Evolutionary conservation across 352 stramenopile species (phyloP).

Genomic region (Phytopythium vexans): DNA sequence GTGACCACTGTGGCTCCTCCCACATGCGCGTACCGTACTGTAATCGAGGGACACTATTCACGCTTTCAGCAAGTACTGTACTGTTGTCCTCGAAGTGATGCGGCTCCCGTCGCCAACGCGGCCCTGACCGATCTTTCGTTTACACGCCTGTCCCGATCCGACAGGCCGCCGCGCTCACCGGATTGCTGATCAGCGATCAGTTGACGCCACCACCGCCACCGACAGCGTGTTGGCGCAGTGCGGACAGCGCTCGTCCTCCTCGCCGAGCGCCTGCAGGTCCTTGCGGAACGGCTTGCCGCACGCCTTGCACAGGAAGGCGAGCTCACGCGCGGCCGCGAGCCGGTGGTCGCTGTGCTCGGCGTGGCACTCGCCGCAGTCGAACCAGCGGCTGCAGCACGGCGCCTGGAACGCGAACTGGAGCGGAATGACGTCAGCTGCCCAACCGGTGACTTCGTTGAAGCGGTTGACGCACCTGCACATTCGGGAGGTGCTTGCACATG

Average conservation of each 20-base stretch:
- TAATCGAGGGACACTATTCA: too few species aligned
- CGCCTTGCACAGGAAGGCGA: slow-evolving; percentile 67
- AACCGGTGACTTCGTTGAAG: too few species aligned
- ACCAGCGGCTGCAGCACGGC: slow-evolving; percentile 73
- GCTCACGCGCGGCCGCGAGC: slow-evolving; percentile 32
- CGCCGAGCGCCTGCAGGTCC: slow-evolving; percentile 42
- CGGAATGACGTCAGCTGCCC: neutral
- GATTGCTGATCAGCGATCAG: neutral
- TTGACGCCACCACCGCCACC: slow-evolving; percentile 10
- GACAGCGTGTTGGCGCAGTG: slow-evolving; percentile 55
- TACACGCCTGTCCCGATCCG: too few species aligned
- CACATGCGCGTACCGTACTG: too few species aligned
- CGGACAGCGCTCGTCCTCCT: slow-evolving; percentile 59
- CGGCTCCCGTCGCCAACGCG: too few species aligned
- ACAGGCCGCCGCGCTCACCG: too few species aligned
- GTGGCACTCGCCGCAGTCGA: slow-evolving; percentile 77
- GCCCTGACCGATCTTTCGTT: too few species aligned
- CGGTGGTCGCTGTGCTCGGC: slow-evolving; percentile 62
- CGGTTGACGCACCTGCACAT: slow-evolving; percentile 18
- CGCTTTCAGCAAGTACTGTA: too few species aligned
- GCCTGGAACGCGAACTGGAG: slow-evolving; percentile 57
- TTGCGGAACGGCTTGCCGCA: slow-evolving; percentile 68
- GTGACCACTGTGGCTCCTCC: too few species aligned
- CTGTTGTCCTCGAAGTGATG: too few species aligned
- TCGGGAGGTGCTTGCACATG: slow-evolving; percentile 55